Evolutionary conservation across 495 filamentous ascomycete genomes (phyloP).

Genomic region (Ramalina intermedia): DNA sequence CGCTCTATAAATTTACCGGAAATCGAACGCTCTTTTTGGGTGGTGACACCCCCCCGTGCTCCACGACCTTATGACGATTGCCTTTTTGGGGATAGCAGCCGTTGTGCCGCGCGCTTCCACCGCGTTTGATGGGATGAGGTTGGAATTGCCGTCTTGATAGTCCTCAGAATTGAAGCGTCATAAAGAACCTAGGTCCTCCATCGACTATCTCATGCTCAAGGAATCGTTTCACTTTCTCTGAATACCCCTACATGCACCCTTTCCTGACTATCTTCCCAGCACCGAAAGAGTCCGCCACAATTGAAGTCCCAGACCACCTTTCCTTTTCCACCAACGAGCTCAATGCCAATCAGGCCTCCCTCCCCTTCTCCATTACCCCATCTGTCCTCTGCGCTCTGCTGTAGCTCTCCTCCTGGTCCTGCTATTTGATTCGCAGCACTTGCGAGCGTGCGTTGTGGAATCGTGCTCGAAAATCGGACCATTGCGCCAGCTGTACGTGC

Average conservation of each 20-base stretch:
- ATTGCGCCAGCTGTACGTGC: constrained; percentile 59
- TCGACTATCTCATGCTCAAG: neutral
- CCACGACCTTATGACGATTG: too few species aligned
- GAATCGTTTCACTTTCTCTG: constrained; percentile 17
- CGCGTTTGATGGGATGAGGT: neutral
- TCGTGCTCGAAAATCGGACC: constrained; percentile 41
- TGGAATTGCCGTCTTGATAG: neutral
- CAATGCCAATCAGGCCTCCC: constrained; percentile 81
- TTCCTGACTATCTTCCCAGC: constrained; percentile 56
- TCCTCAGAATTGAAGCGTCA: neutral
- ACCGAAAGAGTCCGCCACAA: constrained; percentile 81
- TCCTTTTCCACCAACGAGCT: constrained; percentile 37
- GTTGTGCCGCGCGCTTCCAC: too few species aligned
- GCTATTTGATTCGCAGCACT: constrained; percentile 46
- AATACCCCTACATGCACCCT: constrained; percentile 50
- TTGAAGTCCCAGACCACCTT: constrained; percentile 65
- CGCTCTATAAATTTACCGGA: too few species aligned
- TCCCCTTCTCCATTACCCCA: constrained; percentile 75
- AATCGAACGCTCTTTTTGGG: too few species aligned
- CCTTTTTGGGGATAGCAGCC: too few species aligned
- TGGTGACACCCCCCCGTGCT: too few species aligned
- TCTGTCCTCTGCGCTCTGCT: constrained; percentile 56
- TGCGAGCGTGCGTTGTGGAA: constrained; percentile 16
- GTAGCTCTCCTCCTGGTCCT: constrained; percentile 60
- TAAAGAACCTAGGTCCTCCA: neutral